These are phyloP conservation scores for Vitellaria paradoxa DNA, from an alignment of 179 eudicot species.

Conservation along the genomic window DNA sequence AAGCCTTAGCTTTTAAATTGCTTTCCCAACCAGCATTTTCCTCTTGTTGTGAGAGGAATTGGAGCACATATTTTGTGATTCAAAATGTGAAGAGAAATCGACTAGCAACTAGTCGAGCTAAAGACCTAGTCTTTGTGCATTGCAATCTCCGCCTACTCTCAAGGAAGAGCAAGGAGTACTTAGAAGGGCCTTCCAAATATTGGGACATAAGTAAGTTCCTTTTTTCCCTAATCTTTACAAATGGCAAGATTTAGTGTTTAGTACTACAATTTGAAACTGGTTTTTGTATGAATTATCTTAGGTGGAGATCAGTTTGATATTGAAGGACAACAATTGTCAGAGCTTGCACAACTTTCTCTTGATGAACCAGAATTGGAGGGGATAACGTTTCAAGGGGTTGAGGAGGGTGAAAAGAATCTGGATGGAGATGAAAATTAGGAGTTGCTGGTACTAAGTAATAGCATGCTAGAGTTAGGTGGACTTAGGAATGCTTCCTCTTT, in stretches of 20 bases:
- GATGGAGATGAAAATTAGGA: not conserved
- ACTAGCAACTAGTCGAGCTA: not conserved
- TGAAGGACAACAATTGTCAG: not conserved
- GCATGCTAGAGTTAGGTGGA: not conserved
- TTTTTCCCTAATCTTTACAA: not conserved
- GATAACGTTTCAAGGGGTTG: not conserved
- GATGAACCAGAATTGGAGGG: not conserved
- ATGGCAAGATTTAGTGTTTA: not conserved
- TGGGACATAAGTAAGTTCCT: not conserved
- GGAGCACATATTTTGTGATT: conserved; percentile 15
- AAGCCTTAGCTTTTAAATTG: conserved; percentile 11
- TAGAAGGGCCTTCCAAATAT: not conserved
- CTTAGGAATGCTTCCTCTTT: not conserved
- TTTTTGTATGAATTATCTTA: not conserved
- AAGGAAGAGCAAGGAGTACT: not conserved
- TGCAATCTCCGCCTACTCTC: not conserved
- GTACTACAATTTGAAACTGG: not conserved
- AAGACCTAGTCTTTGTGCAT: conserved; percentile 14
- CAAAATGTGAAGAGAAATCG: conserved; percentile 12
- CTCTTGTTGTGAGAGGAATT: conserved; percentile 6
- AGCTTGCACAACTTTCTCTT: not conserved
- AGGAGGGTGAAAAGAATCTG: not conserved
- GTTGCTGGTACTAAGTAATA: not conserved
- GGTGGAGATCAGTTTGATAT: not conserved
- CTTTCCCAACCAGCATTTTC: conserved; percentile 7